phyloP scores from a whole-genome alignment of 257 asterid genomes.

The Scutellaria minor region DNA sequence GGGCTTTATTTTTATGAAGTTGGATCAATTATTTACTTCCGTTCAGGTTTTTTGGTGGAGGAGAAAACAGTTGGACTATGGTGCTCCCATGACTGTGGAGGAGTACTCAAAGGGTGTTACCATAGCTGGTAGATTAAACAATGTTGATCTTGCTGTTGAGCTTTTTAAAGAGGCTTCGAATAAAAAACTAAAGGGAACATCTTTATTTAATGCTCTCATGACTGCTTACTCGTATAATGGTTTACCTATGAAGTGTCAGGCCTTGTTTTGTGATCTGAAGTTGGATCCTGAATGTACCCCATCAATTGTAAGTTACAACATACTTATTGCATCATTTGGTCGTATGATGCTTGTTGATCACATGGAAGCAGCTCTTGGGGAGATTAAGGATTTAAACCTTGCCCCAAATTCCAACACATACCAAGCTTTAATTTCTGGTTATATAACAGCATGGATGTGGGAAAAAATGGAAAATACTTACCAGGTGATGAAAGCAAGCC shows the following conservation, averaged over 20 bases:
- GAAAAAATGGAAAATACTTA: slow-evolving; percentile 73
- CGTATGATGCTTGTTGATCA: slow-evolving; percentile 69
- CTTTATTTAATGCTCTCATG: slow-evolving; percentile 78
- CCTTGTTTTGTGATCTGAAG: slow-evolving; percentile 66
- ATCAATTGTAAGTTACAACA: slow-evolving; percentile 74
- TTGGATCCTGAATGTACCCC: slow-evolving; percentile 59
- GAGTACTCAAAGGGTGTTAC: slow-evolving; percentile 79
- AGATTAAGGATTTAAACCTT: slow-evolving; percentile 55
- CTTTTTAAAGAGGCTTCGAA: slow-evolving; percentile 69
- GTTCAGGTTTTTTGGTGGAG: slow-evolving; percentile 85
- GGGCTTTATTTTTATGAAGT: background rate
- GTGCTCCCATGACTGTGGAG: slow-evolving; percentile 64
- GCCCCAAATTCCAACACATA: slow-evolving; percentile 62
- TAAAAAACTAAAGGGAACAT: slow-evolving; percentile 52
- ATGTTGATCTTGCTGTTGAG: slow-evolving; percentile 66
- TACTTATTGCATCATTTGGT: slow-evolving; percentile 77
- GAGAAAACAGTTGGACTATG: slow-evolving; percentile 59
- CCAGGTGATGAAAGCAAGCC: slow-evolving; percentile 55
- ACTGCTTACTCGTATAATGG: slow-evolving; percentile 59
- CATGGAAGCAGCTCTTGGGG: slow-evolving; percentile 71
- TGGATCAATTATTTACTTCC: slow-evolving; percentile 25
- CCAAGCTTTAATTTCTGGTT: slow-evolving; percentile 68
- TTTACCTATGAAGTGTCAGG: slow-evolving; percentile 53
- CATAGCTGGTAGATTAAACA: slow-evolving; percentile 60
- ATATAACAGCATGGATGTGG: slow-evolving; percentile 93